These are phyloP conservation scores for Canariomyces notabilis DNA, from an alignment of 2,329 filamentous ascomycete genomes.

Conservation along the genomic window DNA sequence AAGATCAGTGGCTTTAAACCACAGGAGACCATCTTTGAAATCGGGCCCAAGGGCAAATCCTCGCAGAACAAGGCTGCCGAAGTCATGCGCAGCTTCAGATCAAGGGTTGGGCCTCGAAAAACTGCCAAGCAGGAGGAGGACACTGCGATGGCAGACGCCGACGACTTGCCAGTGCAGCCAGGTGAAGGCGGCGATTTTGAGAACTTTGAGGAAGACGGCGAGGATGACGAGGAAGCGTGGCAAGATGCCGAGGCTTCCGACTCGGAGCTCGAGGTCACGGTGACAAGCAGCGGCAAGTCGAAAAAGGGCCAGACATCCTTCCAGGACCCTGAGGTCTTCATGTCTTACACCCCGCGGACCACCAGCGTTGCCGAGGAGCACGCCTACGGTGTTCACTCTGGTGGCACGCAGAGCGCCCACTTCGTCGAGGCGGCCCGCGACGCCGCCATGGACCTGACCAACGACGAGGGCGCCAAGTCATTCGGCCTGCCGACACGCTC, in stretches of 20 bases:
- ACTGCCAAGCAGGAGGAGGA: conserved; percentile 32
- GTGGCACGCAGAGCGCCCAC: conserved; percentile 60
- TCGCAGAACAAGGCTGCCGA: conserved; percentile 62
- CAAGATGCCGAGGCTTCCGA: conserved; percentile 44
- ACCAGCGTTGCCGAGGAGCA: conserved; percentile 81
- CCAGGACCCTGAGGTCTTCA: conserved; percentile 87
- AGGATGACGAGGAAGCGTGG: conserved; percentile 34
- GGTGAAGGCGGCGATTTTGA: conserved; percentile 34
- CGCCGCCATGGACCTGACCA: conserved; percentile 86
- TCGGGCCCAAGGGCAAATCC: conserved; percentile 62
- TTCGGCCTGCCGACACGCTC: conserved; percentile 73
- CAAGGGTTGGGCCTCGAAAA: conserved; percentile 60
- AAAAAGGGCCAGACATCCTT: conserved; percentile 58
- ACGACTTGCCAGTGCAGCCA: conserved; percentile 27
- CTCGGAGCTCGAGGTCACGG: conserved; percentile 62
- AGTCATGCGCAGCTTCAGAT: conserved; percentile 67
- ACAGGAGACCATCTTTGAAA: conserved; percentile 93
- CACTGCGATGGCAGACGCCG: conserved; percentile 28
- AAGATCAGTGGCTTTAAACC: conserved; percentile 85
- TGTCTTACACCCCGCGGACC: conserved; percentile 85
- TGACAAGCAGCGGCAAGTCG: conserved; percentile 54
- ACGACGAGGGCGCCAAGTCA: conserved; percentile 75
- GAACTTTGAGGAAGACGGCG: conserved; percentile 39
- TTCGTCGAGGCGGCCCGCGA: conserved; percentile 85
- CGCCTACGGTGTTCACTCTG: conserved; percentile 87